Conservation (phyloP, 2,329 filamentous ascomycete genomes). For the Fusarium bulbicola region DNA sequence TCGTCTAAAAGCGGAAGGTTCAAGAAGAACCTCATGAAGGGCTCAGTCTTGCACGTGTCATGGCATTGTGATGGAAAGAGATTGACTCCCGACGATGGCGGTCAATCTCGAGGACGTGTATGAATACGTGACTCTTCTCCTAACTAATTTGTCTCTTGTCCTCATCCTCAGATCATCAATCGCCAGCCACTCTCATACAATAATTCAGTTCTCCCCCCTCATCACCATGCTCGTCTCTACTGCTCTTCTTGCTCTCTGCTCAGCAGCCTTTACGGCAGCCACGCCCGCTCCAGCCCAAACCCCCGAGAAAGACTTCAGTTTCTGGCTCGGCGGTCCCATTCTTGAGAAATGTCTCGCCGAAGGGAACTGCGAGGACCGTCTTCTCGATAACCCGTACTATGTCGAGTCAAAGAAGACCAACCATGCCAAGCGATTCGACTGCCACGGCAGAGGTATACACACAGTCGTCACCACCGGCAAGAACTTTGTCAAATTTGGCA, state of each 20-base stretch:
- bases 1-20: too few species aligned
- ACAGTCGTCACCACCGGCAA: background rate
- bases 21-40: too few species aligned
- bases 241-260: background rate
- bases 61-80: background rate
- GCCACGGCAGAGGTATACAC: background rate
- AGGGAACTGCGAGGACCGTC: background rate
- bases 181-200: background rate
- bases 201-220: background rate
- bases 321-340: background rate
- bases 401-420: background rate
- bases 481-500: background rate
- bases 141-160: rapidly evolving
- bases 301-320: background rate
- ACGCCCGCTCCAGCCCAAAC: background rate
- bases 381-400: background rate
- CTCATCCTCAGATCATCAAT: background rate
- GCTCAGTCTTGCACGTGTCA: background rate
- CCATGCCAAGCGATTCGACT: background rate
- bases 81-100: too few species aligned
- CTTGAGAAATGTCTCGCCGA: background rate
- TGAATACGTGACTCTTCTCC: background rate
- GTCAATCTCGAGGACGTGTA: background rate
- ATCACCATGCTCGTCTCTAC: background rate
- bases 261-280: background rate